Evolutionary conservation across 2,329 filamentous ascomycete genomes (phyloP).

Genomic region (Claviceps sp.): DNA sequence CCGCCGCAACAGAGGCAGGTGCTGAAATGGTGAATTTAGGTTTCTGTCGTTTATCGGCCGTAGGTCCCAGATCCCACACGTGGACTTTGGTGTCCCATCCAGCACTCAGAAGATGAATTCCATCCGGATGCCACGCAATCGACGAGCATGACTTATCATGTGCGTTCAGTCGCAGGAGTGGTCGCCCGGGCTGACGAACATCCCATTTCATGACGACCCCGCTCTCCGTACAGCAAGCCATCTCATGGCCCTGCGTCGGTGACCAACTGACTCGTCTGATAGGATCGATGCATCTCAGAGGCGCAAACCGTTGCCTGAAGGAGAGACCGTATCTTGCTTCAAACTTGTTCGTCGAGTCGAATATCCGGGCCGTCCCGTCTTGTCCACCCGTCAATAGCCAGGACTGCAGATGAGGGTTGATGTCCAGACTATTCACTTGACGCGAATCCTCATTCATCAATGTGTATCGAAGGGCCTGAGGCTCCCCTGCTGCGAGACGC

Average conservation of each 20-base stretch:
- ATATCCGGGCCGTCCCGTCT: conserved; percentile 48
- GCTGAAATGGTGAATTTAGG: conserved; percentile 48
- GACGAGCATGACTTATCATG: conserved; percentile 47
- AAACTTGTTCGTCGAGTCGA: conserved; percentile 39
- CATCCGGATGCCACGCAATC: conserved; percentile 56
- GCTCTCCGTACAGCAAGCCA: conserved; percentile 51
- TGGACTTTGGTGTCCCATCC: conserved; percentile 48
- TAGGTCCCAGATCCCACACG: conserved; percentile 50
- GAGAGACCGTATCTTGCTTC: conserved; percentile 35
- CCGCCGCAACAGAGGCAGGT: conserved; percentile 43
- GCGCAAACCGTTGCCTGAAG: conserved; percentile 33
- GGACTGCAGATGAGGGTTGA: conserved; percentile 45
- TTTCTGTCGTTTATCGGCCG: conserved; percentile 50
- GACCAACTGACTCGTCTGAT: conserved; percentile 55
- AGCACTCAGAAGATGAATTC: conserved; percentile 50
- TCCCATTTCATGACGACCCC: conserved; percentile 53
- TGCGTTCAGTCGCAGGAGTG: conserved; percentile 45
- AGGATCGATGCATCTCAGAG: conserved; percentile 23
- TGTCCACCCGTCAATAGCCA: conserved; percentile 50
- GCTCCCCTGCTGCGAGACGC: conserved; percentile 30
- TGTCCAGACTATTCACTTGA: conserved; percentile 49
- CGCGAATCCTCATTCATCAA: conserved; percentile 48
- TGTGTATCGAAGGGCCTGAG: conserved; percentile 38
- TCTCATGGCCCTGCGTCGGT: conserved; percentile 44
- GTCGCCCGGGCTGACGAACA: conserved; percentile 38